phyloP scores from a whole-genome alignment of 305 asterid species.

The Caryopteris hybrid region DNA sequence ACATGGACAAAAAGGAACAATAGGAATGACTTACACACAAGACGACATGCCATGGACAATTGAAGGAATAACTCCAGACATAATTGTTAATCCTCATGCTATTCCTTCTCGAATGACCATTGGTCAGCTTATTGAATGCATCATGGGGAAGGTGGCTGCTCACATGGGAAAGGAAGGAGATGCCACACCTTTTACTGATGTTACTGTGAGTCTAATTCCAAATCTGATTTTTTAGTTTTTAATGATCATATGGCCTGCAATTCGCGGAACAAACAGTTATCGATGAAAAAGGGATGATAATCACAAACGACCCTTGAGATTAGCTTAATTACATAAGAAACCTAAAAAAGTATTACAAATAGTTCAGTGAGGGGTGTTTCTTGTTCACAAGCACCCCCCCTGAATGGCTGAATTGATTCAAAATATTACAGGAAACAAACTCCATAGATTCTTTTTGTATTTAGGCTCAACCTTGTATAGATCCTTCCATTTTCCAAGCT shows the following conservation, averaged over 20 bases:
- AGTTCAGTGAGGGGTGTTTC: too few species aligned
- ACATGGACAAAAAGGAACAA: constrained; percentile 96
- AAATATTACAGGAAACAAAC: too few species aligned
- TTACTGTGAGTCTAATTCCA: constrained; percentile 40
- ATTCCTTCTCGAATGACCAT: constrained; percentile 98
- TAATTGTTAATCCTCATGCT: constrained; percentile 91
- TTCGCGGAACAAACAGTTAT: too few species aligned
- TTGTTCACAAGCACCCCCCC: too few species aligned
- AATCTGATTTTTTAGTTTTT: not conserved
- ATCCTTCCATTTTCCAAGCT: too few species aligned
- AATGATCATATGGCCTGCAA: not conserved
- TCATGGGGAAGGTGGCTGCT: constrained; percentile 98
- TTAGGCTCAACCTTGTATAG: too few species aligned
- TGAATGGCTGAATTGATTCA: too few species aligned
- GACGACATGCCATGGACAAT: constrained; percentile 96
- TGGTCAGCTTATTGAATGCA: constrained; percentile 93
- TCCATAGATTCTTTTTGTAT: too few species aligned
- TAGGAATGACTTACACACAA: constrained; percentile 94
- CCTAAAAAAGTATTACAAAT: too few species aligned
- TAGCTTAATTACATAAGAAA: too few species aligned
- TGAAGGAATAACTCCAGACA: constrained; percentile 93
- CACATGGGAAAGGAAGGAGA: constrained; percentile 99
- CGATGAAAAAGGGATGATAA: too few species aligned
- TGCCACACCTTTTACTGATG: constrained; percentile 91
- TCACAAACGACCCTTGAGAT: too few species aligned